Evolutionary conservation across 352 stramenopile genomes (phyloP).

Genomic region (Phytopythium mirpurense): DNA sequence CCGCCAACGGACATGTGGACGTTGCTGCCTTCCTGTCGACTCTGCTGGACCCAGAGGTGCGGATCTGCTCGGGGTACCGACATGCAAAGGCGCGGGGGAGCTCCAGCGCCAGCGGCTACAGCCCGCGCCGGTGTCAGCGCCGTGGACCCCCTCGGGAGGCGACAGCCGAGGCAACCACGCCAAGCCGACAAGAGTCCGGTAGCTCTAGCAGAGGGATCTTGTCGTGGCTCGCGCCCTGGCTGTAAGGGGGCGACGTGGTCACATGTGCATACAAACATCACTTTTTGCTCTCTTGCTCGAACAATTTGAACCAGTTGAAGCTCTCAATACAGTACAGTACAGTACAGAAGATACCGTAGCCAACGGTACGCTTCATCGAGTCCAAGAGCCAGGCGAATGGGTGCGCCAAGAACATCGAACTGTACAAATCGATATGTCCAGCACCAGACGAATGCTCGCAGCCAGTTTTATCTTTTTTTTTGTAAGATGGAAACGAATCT

Average conservation of each 20-base stretch:
- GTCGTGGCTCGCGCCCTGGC: conserved; percentile 1
- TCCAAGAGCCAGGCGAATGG: too few species aligned
- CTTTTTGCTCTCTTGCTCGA: too few species aligned
- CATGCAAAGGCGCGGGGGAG: conserved; percentile 8
- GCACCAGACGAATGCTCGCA: too few species aligned
- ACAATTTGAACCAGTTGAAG: not conserved
- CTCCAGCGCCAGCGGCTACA: not conserved
- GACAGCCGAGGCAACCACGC: not conserved
- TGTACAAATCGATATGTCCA: not conserved
- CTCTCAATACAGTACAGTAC: too few species aligned
- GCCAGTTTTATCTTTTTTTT: too few species aligned
- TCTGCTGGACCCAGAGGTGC: conserved; percentile 27
- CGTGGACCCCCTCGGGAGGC: conserved; percentile 4
- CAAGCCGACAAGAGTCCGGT: not conserved
- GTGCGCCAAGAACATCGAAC: not conserved
- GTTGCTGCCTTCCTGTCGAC: conserved; percentile 18
- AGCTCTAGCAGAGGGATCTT: not conserved
- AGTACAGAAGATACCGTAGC: too few species aligned
- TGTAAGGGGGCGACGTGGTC: not conserved
- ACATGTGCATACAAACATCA: too few species aligned
- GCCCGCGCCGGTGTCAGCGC: conserved; percentile 26
- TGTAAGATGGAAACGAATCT: too few species aligned
- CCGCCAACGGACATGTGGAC: conserved; percentile 20
- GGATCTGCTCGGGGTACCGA: conserved; percentile 17
- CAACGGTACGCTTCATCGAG: too few species aligned